Evolutionary conservation across 2,329 filamentous ascomycete genomes (phyloP).

Genomic region (Domatiomyces globalis): DNA sequence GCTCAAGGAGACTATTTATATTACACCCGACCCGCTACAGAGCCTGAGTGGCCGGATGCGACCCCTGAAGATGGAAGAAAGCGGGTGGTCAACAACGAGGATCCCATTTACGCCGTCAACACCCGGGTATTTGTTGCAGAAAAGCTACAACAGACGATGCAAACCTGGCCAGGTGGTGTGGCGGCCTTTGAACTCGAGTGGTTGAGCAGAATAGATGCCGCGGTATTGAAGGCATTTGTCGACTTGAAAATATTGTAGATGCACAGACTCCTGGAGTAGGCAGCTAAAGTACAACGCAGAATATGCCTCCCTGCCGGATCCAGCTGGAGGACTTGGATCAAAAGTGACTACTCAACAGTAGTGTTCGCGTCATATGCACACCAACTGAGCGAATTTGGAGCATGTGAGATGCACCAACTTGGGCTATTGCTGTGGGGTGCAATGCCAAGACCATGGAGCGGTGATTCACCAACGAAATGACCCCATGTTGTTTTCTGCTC

Average conservation of each 20-base stretch:
- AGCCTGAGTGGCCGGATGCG: constrained; percentile 23
- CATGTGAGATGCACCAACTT: too few relatives aligned
- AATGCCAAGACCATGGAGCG: too few relatives aligned
- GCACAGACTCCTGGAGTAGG: neutral
- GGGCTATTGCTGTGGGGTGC: too few relatives aligned
- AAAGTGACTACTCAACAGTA: too few relatives aligned
- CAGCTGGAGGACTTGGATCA: too few relatives aligned
- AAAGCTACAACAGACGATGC: constrained; percentile 29
- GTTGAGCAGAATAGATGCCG: constrained; percentile 13
- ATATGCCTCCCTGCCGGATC: too few relatives aligned
- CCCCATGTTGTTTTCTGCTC: too few relatives aligned
- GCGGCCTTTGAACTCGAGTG: constrained; percentile 16
- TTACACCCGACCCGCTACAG: constrained; percentile 20
- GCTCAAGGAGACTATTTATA: constrained; percentile 29
- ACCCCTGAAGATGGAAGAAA: constrained; percentile 30
- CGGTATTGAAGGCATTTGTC: constrained; percentile 15
- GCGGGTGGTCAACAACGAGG: constrained; percentile 27
- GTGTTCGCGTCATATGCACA: too few relatives aligned
- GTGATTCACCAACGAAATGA: too few relatives aligned
- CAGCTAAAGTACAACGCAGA: too few relatives aligned
- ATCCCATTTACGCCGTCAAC: constrained; percentile 31
- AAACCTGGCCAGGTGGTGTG: constrained; percentile 9
- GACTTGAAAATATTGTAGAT: constrained; percentile 13
- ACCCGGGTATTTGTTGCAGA: constrained; percentile 32
- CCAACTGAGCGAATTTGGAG: too few relatives aligned